Evolutionary conservation across 2,329 filamentous ascomycete genomes (phyloP), one percentile per base, ranked within the genome.

Genomic region (Nemania abortiva): DNA sequence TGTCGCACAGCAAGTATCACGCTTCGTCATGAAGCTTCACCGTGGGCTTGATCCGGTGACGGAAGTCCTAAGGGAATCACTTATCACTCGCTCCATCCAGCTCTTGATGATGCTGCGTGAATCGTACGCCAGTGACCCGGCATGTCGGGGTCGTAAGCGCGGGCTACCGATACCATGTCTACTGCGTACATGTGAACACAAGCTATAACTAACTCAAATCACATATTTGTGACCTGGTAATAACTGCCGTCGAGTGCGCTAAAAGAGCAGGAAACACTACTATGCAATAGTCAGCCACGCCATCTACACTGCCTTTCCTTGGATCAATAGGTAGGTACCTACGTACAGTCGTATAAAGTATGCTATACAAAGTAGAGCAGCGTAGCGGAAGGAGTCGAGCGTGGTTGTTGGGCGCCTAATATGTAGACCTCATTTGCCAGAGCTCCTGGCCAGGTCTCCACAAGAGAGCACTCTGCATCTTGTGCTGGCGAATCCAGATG

Each of bases 371-470:
- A 22, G 47, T 50, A 24, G 18, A 24, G 45, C 45, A 27, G 50
- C 49, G 22, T 20, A 45, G 65, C 47, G 58, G 47, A 63, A 66
- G 59, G 60, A 66, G 50, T 57, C 39, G 31, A 49, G 60, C 47
- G 50, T 52, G 63, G n/a, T 49, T 53, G 50, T 31, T 22, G 34
- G 69, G 72, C 72, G 72, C 70, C 59, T 74, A 74, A 70, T 53
- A 7, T 52, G 18, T 11, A 2, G 18, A 29, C 70, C 45, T 67
- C 57, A 74, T 74, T 74, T 64, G 72, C 67, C 55, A 56, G 50
- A 63, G 64, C 68, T 56, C 22, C 15, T 22, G 20, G 24, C 62
- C 37, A 24, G 18, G 37, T 73, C 70, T 34, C 70, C 72, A 70
- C 68, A 50, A 22, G 42, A 4, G 24, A 11, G 18, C 34, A 27